A percentile compares a stretch with the other conserved stretches of the same genome.
phyloP scores from a whole-genome alignment of 257 asterid species.

The Solanum infundibuliforme region DNA sequence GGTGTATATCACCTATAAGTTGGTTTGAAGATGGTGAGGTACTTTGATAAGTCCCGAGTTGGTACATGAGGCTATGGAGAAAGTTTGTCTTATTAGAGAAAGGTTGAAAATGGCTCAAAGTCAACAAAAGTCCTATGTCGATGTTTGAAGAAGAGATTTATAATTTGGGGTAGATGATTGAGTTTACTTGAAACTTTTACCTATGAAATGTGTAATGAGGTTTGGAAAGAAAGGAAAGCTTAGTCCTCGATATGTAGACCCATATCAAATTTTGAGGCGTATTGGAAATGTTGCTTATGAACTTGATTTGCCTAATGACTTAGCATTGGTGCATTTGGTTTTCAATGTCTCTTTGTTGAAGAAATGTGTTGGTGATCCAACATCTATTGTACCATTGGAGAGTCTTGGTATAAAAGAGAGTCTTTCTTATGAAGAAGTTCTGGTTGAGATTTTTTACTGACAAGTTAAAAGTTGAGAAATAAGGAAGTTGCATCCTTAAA shows the following conservation, averaged over 20 bases:
- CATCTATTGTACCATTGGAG: background rate
- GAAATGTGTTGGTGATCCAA: background rate
- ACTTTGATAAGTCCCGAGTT: background rate
- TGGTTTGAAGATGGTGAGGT: background rate
- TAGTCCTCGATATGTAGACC: background rate
- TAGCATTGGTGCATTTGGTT: background rate
- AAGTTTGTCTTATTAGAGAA: background rate
- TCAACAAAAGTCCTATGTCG: background rate
- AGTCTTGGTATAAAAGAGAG: background rate
- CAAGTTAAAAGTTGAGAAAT: no score
- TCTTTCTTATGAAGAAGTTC: background rate
- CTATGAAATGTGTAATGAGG: background rate
- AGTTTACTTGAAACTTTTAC: background rate
- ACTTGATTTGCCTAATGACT: background rate
- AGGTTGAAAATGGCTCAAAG: background rate
- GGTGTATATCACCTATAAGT: background rate
- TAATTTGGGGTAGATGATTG: background rate
- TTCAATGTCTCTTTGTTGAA: background rate
- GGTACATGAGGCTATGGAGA: background rate
- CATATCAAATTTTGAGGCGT: background rate
- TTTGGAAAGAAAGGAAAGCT: background rate
- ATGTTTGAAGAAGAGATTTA: background rate
- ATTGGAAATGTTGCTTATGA: background rate
- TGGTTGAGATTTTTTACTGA: background rate
- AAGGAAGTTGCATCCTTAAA: background rate